Percentiles rank a stretch among this genome's conserved stretches.
Evolutionary conservation across 1,284 basidiomycete genomes (phyloP).

Genomic region (Fistulina hepatica): DNA sequence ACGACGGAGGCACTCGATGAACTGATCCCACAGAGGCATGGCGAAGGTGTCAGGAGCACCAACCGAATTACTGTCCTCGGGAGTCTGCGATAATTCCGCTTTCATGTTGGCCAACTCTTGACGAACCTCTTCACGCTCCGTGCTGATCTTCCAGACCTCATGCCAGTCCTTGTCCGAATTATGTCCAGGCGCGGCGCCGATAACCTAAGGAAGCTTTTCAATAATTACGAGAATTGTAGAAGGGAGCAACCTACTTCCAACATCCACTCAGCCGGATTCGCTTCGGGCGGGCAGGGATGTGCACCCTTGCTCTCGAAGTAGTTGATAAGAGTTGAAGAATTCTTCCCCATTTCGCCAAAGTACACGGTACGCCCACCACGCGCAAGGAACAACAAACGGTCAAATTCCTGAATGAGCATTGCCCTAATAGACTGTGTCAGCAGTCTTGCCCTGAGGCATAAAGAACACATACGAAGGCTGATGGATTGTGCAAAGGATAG

Average conservation of each 20-base stretch:
- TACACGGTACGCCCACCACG: conserved; percentile 70
- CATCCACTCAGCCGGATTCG: conserved; percentile 30
- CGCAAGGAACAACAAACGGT: conserved; percentile 42
- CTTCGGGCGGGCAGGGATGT: conserved; percentile 29
- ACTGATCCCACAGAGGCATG: conserved; percentile 29
- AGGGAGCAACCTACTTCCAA: conserved; percentile 19
- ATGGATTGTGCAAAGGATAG: conserved; percentile 15
- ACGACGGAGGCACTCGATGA: conserved; percentile 24
- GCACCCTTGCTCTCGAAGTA: conserved; percentile 65
- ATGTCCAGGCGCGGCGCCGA: conserved; percentile 37
- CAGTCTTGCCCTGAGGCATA: background rate
- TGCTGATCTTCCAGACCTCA: conserved; percentile 18
- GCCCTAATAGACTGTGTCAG: conserved; percentile 7
- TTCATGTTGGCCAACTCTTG: conserved; percentile 20
- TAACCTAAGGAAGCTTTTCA: conserved; percentile 21
- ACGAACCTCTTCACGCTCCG: conserved; percentile 9
- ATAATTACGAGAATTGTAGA: background rate
- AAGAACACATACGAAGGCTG: conserved; percentile 8
- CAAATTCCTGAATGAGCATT: conserved; percentile 16
- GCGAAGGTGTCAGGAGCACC: conserved; percentile 30
- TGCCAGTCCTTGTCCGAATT: conserved; percentile 32
- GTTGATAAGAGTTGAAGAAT: conserved; percentile 42
- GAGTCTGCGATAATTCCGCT: conserved; percentile 21
- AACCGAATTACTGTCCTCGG: conserved; percentile 10
- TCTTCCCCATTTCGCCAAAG: conserved; percentile 63